phyloP scores from a whole-genome alignment of 164 flowering plant genomes.

The Umbilicus rupestris region DNA sequence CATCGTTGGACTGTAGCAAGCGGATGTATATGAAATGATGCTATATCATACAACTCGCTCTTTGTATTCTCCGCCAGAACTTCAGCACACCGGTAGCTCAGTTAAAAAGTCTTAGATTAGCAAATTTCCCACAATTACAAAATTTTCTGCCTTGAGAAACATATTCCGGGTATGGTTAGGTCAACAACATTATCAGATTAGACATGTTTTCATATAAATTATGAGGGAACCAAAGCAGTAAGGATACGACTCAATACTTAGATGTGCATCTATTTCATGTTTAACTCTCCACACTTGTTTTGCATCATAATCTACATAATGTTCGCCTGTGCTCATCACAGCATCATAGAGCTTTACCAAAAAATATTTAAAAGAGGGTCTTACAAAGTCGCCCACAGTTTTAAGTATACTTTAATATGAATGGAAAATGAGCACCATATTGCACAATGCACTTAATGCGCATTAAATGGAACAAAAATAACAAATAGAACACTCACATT shows the following conservation, averaged over 20 bases:
- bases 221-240: background rate
- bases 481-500: slow-evolving; percentile 43
- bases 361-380: background rate
- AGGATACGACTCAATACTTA: background rate
- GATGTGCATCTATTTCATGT: background rate
- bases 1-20: background rate
- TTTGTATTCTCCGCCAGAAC: background rate
- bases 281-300: background rate
- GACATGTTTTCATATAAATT: background rate
- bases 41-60: background rate
- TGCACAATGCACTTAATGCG: background rate
- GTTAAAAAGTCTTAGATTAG: background rate
- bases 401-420: too few species aligned
- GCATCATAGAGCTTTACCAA: background rate
- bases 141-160: background rate
- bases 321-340: background rate
- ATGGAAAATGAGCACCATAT: too few species aligned
- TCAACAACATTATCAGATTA: background rate
- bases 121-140: background rate
- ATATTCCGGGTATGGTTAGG: too few species aligned
- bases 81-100: background rate
- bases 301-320: background rate
- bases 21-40: background rate
- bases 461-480: background rate
- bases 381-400: too few species aligned